Evolutionary conservation across 306 rosid genomes (phyloP), one percentile per base, ranked within the genome.

Genomic region (Glycyrrhiza uralensis): DNA sequence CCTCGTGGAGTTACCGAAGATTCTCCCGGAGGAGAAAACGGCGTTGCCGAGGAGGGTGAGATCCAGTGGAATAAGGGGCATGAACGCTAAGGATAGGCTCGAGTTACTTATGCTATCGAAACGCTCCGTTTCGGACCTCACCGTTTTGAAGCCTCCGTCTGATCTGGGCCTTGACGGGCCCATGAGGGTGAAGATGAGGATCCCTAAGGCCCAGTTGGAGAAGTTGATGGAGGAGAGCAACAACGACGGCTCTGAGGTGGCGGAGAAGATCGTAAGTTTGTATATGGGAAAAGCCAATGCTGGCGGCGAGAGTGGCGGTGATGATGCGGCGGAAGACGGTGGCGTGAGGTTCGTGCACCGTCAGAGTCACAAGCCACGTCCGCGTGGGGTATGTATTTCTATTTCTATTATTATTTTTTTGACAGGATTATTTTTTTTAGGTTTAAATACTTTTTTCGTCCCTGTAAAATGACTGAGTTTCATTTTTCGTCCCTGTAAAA

Each of bases 11-110:
- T 33, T 90, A 26, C 98, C 96, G 0, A 76, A 75, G 44, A 39
- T 69, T 32, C 7, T 29, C 58, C 69, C 4, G 26, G 84, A 68
- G 17, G 70, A 14, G 23, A 14, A 58, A 50, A 17, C 49, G 18
- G 30, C 80, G 2, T 65, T 75, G 1, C 52, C 38, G 0, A 72
- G 92, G 10, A 82, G 96, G 72, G 89, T 79, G 20, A 79, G 80
- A 54, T 92, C 98, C 1, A 84, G 82, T 61, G 90, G 87, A 0
- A 79, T 90, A 2, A 75, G 79, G 5, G 22, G 63, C 52, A 71
- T 83, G 79, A 80, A 78, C 23, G 98, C 98, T 42, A 82, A 81
- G 75, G 96, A 88, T 26, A 85, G 96, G 57, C 98, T 92, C 8
- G 96, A 92, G 15, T 70, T 86, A 3, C 71, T 92, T 45, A 85